Evolutionary conservation across 2,329 filamentous ascomycete genomes (phyloP), one percentile per base, ranked within the genome.

Genomic region (Pestalotiopsis sp.): DNA sequence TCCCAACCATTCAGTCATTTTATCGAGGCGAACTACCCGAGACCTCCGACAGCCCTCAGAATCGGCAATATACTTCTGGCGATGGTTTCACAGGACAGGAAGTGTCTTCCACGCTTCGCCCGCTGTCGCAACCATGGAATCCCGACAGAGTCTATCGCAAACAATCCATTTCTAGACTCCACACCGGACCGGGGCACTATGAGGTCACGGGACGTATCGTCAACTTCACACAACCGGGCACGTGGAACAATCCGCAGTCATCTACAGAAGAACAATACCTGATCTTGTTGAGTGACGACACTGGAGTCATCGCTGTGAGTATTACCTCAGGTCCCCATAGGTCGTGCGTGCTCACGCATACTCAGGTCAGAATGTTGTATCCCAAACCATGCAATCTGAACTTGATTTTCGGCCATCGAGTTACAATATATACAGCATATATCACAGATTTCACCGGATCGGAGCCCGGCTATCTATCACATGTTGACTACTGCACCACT

Each of bases 341-440:
- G 14, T 17, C 12, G 13, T 45, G 5, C n/a, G 23, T 14, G 20
- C 27, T 39, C 4, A 39, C n/a, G 12, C 1, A 20, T 49, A 14
- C 31, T 52, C 56, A 87, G 85, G 78, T 87, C 57, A 85, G 85
- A 61, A 76, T 89, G 2, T 88, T 85, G 80, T 89, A 72, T 85
- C 67, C 79, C 78, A 20, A 77, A 78, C 3, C 74, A 71, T 65
- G 76, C 71, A 25, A 85, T 82, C 77, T 79, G 76, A 52, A 76
- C 12, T 69, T 88, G 4, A 79, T 82, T 7, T 77, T 90, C 2
- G 88, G 88, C 2, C 84, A 85, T 49, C 81, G 89, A 1, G 79
- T 90, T 17, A 86, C 85, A 0, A 76, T 90, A 9, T 90, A 86
- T 86, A 84, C 87, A 1, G 84, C 84, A 7, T 88, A 88, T 70